Conservation (phyloP, 148 eudicot species). For the Vaccinium corymbosum region DNA sequence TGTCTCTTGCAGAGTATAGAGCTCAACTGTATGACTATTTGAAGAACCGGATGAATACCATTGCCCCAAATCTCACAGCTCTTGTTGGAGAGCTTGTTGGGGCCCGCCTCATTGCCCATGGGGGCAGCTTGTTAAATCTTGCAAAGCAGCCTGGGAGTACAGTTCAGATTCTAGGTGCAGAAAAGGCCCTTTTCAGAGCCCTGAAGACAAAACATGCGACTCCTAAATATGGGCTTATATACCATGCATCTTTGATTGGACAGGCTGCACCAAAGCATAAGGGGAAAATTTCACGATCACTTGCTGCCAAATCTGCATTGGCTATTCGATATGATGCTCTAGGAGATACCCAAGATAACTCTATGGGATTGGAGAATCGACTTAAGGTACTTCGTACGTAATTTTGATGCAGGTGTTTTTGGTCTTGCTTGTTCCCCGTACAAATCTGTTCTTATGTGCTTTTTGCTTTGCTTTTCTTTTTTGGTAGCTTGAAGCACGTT, state of each 20-base stretch:
- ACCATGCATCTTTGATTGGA: constrained; percentile 91
- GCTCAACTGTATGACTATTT: constrained; percentile 87
- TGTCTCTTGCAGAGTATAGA: constrained; percentile 82
- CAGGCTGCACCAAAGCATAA: constrained; percentile 96
- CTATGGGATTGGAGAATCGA: constrained; percentile 86
- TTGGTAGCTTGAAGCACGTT: constrained; percentile 75
- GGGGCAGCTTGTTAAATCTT: constrained; percentile 88
- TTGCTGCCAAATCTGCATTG: constrained; percentile 83
- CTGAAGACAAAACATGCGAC: constrained; percentile 95
- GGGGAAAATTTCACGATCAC: constrained; percentile 90
- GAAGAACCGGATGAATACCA: constrained; percentile 90
- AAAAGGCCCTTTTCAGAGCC: constrained; percentile 95
- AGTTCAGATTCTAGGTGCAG: constrained; percentile 97
- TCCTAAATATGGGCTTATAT: constrained; percentile 92
- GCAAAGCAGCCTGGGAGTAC: constrained; percentile 99
- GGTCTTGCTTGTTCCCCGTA: not conserved
- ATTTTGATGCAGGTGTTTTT: not conserved
- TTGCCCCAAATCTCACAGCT: constrained; percentile 94
- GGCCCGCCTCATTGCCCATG: constrained; percentile 93
- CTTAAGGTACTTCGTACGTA: constrained; percentile 48
- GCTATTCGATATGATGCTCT: constrained; percentile 94
- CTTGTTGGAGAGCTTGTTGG: constrained; percentile 98
- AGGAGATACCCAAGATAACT: constrained; percentile 73
- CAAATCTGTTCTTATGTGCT: constrained; percentile 12
- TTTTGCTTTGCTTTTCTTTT: not conserved